Percentiles rank a stretch among this genome's conserved stretches.
Conservation (phyloP, 2,329 filamentous ascomycete species). For the Cryphonectria carpinicola region DNA sequence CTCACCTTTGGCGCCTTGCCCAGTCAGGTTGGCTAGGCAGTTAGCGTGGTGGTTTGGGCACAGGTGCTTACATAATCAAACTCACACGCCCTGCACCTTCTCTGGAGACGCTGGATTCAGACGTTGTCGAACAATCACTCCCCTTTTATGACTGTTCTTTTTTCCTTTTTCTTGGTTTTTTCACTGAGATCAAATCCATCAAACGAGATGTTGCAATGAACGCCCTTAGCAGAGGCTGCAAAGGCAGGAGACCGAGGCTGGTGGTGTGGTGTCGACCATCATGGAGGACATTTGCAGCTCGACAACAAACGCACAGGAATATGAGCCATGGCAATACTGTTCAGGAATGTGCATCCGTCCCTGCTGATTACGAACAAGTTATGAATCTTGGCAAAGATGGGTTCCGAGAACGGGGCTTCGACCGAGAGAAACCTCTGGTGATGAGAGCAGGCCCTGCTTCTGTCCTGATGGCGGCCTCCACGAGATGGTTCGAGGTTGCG, state of each 20-base stretch:
- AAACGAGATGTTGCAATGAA: neutral
- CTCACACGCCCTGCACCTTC: neutral
- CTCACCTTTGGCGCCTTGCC: neutral
- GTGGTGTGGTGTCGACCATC: neutral
- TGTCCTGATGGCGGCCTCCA: constrained; percentile 16
- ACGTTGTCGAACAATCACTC: neutral
- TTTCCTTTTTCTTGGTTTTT: neutral
- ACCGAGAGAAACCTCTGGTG: constrained; percentile 18
- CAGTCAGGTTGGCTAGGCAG: constrained; percentile 6
- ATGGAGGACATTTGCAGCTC: neutral
- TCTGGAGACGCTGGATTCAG: neutral
- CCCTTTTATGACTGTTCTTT: neutral
- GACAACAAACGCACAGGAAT: neutral
- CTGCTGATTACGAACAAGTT: constrained; percentile 13
- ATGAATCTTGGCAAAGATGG: neutral
- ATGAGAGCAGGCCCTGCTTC: constrained; percentile 14
- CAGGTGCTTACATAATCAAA: neutral
- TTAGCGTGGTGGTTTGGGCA: constrained; percentile 3
- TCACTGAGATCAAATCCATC: neutral
- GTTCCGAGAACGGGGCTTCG: constrained; percentile 13
- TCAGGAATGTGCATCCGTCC: neutral
- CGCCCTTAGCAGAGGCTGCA: constrained; percentile 1
- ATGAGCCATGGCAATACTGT: neutral
- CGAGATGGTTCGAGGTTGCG: constrained; percentile 23
- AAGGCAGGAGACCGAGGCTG: neutral